Evolutionary conservation across 75 land plant genomes (phyloP).

Genomic region (Selaginella moellendorffii): DNA sequence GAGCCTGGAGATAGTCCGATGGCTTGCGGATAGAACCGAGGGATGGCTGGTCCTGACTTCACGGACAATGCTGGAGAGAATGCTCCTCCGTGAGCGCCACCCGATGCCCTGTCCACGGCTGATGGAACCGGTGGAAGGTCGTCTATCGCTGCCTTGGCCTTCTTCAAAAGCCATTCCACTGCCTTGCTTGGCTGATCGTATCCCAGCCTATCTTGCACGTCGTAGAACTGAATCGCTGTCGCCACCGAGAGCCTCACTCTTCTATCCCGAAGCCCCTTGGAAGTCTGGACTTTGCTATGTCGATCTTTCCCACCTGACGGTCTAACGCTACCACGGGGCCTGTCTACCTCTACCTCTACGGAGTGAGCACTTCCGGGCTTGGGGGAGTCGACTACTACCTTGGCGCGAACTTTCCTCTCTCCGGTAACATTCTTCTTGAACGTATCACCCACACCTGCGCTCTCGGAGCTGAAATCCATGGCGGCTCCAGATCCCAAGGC

Average conservation of each 20-base stretch:
- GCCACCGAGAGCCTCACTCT: conserved; percentile 28
- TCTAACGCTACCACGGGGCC: not conserved
- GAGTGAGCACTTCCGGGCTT: not conserved
- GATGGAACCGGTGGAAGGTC: conserved; percentile 23
- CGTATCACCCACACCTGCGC: no score
- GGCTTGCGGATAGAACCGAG: no score
- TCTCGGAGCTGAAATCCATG: no score
- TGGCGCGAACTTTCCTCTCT: no score
- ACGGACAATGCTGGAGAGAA: no score
- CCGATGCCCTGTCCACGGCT: no score
- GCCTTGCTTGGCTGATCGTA: conserved; percentile 31
- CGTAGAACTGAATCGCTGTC: conserved; percentile 29
- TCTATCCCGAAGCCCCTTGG: conserved; percentile 20
- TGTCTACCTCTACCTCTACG: not conserved
- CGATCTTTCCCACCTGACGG: conserved; percentile 20
- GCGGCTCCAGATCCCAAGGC: no score
- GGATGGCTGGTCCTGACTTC: no score
- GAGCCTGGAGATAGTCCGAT: no score
- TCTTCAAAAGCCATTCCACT: conserved; percentile 24
- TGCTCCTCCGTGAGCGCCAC: no score
- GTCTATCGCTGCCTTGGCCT: conserved; percentile 22
- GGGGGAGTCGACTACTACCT: no score
- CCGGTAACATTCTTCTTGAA: no score
- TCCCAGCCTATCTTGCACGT: conserved; percentile 25
- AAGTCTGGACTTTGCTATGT: conserved; percentile 26